phyloP scores from a whole-genome alignment of 805 yeast genomes.

The Hanseniaspora singularis region DNA sequence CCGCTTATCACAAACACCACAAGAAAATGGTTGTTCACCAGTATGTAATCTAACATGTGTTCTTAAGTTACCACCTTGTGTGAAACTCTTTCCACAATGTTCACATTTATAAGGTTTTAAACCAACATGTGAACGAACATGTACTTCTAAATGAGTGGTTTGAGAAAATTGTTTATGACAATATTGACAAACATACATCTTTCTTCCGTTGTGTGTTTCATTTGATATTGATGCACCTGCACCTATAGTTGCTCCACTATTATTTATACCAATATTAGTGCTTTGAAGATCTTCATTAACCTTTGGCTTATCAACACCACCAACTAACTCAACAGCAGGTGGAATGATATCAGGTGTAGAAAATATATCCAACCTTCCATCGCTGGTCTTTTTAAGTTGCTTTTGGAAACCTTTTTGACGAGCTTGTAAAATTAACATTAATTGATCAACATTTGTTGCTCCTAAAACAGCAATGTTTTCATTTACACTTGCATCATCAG shows the following conservation, averaged over 20 bases:
- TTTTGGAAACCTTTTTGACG: slow-evolving; percentile 64
- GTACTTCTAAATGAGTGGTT: slow-evolving; percentile 84
- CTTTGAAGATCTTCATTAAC: slow-evolving; percentile 19
- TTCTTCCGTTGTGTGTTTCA: slow-evolving; percentile 21
- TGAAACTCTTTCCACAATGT: slow-evolving; percentile 67
- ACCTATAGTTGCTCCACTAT: not conserved
- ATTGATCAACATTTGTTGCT: slow-evolving; percentile 78
- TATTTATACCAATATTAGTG: not conserved
- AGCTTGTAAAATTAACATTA: slow-evolving; percentile 85
- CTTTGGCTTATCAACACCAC: slow-evolving; percentile 63
- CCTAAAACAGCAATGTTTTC: slow-evolving; percentile 66
- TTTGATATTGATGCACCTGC: not conserved
- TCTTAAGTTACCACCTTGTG: slow-evolving; percentile 81
- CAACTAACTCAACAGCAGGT: slow-evolving; percentile 54
- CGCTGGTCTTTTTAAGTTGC: slow-evolving; percentile 50
- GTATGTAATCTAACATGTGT: slow-evolving; percentile 81
- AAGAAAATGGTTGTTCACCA: slow-evolving; percentile 81
- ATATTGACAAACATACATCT: slow-evolving; percentile 59
- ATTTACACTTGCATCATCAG: slow-evolving; percentile 26
- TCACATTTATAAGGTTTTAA: slow-evolving; percentile 71
- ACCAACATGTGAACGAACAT: slow-evolving; percentile 77
- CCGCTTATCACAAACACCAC: slow-evolving; percentile 61
- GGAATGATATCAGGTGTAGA: slow-evolving; percentile 41
- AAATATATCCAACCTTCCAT: slow-evolving; percentile 52
- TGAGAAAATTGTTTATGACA: slow-evolving; percentile 77